Conservation (phyloP, 2,329 filamentous ascomycete species). For the Exophiala lecanii-corni region DNA sequence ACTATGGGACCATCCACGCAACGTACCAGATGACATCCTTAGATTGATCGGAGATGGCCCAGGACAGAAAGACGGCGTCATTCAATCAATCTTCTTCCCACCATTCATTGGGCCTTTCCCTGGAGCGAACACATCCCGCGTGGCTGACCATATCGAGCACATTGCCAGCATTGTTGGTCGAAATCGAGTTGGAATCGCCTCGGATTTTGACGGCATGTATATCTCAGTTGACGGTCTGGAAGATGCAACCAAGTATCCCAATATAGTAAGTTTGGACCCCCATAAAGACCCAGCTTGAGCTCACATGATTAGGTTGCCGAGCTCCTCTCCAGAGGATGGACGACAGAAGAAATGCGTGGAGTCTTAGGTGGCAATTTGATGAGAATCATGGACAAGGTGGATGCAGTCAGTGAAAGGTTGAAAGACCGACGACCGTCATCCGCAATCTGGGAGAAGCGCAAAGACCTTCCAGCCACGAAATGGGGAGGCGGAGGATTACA, state of each 20-base stretch:
- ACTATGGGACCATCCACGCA: slow-evolving; percentile 33
- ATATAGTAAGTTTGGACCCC: slow-evolving; percentile 43
- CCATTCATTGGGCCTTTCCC: slow-evolving; percentile 20
- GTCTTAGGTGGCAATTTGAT: slow-evolving; percentile 75
- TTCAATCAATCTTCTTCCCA: slow-evolving; percentile 37
- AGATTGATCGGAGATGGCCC: slow-evolving; percentile 26
- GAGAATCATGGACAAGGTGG: slow-evolving; percentile 76
- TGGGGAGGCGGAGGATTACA: slow-evolving; percentile 13
- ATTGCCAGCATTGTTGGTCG: slow-evolving; percentile 31
- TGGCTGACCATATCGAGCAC: slow-evolving; percentile 39
- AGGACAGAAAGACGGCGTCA: slow-evolving; percentile 33
- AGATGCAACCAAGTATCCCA: slow-evolving; percentile 77
- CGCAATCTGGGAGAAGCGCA: slow-evolving; percentile 16
- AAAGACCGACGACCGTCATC: slow-evolving; percentile 8
- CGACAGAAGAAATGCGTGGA: slow-evolving; percentile 67
- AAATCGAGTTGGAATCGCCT: slow-evolving; percentile 35
- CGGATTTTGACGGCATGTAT: slow-evolving; percentile 35
- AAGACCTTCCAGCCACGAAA: slow-evolving; percentile 14
- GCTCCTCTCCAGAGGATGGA: slow-evolving; percentile 66
- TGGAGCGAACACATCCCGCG: slow-evolving; percentile 6
- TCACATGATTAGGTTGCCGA: slow-evolving; percentile 53
- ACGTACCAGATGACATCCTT: slow-evolving; percentile 42
- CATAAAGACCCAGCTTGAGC: too few species aligned
- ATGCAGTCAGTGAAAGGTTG: slow-evolving; percentile 48
- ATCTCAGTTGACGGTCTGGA: slow-evolving; percentile 67